These are phyloP conservation scores for Podospora conica DNA, from an alignment of 495 filamentous ascomycete species.

Conservation along the genomic window DNA sequence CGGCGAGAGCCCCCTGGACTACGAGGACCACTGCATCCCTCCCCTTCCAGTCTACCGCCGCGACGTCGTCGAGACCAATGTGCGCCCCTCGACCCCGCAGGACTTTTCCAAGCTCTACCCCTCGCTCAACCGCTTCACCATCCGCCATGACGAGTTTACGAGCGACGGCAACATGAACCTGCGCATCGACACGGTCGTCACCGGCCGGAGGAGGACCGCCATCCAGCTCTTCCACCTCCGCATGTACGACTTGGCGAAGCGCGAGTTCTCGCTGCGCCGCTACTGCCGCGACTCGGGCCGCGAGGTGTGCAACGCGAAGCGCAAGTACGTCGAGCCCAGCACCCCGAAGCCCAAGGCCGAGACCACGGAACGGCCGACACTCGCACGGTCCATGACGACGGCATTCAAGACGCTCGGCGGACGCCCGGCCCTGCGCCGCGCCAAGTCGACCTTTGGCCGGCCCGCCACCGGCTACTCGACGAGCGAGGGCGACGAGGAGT, in stretches of 20 bases:
- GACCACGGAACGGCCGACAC: conserved; percentile 36
- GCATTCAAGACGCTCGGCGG: conserved; percentile 61
- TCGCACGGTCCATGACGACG: conserved; percentile 68
- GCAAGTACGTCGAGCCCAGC: conserved; percentile 56
- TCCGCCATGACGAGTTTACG: conserved; percentile 88
- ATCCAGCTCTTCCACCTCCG: conserved; percentile 90
- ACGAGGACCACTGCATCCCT: conserved; percentile 37
- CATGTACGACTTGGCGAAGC: conserved; percentile 84
- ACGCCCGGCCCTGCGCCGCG: conserved; percentile 46
- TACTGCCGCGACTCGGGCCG: conserved; percentile 92
- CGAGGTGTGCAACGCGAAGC: conserved; percentile 81
- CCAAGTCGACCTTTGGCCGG: conserved; percentile 41
- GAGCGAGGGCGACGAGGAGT: conserved; percentile 44
- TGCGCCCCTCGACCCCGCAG: conserved; percentile 67
- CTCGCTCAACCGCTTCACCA: conserved; percentile 68
- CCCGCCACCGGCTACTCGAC: conserved; percentile 39
- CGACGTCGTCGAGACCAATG: conserved; percentile 54
- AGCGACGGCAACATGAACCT: conserved; percentile 97
- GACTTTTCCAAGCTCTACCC: conserved; percentile 88
- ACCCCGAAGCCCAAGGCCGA: conserved; percentile 19
- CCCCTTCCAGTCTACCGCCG: conserved; percentile 54
- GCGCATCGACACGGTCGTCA: conserved; percentile 73
- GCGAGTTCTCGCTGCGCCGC: conserved; percentile 84
- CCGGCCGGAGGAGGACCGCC: conserved; percentile 52
- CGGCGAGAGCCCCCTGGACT: conserved; percentile 40